These are phyloP conservation scores for Coemansia sp. DNA, from an alignment of 192 early-diverging fungal species.

Conservation along the genomic window DNA sequence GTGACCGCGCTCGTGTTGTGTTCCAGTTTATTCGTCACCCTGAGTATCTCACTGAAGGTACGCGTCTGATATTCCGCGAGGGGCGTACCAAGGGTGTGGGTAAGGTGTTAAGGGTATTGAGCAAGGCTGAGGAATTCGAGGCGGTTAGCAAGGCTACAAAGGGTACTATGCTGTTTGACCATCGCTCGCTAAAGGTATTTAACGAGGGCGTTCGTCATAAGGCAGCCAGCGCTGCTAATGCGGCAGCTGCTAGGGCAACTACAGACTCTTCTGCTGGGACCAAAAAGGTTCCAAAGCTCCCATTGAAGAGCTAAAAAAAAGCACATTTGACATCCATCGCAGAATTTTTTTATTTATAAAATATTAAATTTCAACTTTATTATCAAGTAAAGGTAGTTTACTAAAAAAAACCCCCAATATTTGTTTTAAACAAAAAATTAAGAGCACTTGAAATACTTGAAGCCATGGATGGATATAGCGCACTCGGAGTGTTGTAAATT, in stretches of 20 bases:
- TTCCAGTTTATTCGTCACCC: constrained; percentile 83
- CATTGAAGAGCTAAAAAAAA: not conserved
- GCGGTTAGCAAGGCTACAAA: constrained; percentile 15
- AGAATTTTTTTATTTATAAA: not conserved
- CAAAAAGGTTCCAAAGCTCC: not conserved
- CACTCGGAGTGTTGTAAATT: too few species aligned
- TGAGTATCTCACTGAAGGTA: constrained; percentile 63
- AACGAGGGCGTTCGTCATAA: constrained; percentile 25
- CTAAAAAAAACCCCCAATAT: too few species aligned
- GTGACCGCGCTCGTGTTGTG: constrained; percentile 80
- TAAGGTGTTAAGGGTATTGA: constrained; percentile 64
- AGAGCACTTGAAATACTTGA: too few species aligned
- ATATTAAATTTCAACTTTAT: too few species aligned
- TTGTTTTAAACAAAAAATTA: too few species aligned
- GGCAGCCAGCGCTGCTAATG: not conserved
- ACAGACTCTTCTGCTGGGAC: not conserved
- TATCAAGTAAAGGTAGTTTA: too few species aligned
- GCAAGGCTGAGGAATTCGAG: constrained; percentile 29
- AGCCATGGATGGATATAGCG: too few species aligned
- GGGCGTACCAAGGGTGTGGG: constrained; percentile 91
- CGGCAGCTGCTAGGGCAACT: not conserved
- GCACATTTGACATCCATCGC: not conserved
- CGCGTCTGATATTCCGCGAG: constrained; percentile 74
- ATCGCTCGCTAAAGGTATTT: constrained; percentile 20
- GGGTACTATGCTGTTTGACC: constrained; percentile 37